Conservation (phyloP, 2,329 filamentous ascomycete species). For the Ophiostoma novo-ulmi region DNA sequence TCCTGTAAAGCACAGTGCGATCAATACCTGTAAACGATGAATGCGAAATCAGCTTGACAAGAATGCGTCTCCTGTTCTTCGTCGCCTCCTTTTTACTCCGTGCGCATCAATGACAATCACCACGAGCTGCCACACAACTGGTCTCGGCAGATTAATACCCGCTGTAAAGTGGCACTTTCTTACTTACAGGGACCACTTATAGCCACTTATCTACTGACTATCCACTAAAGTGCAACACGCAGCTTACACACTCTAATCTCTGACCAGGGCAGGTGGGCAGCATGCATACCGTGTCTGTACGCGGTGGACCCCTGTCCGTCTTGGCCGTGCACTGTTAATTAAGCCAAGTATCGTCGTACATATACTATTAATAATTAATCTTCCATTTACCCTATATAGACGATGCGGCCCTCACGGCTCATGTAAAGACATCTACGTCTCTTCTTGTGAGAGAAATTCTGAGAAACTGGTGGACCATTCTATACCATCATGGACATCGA, state of each 20-base stretch:
- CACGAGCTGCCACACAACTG: not conserved
- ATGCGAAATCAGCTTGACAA: not conserved
- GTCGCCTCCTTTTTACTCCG: not conserved
- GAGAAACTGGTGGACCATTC: not conserved
- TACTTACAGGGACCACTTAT: not conserved
- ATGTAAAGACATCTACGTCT: not conserved
- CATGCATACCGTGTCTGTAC: not conserved
- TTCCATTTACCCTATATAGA: not conserved
- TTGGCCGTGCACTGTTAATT: not conserved
- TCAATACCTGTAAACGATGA: not conserved
- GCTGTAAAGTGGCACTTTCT: constrained; percentile 4
- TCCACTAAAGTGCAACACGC: constrained; percentile 5
- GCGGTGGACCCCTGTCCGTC: constrained; percentile 4
- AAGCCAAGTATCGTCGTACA: not conserved
- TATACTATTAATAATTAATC: not conserved
- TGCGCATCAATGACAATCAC: constrained; percentile 1
- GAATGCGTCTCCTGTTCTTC: not conserved
- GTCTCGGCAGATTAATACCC: constrained; percentile 5
- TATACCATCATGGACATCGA: not conserved
- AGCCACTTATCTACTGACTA: not conserved
- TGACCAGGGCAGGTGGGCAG: too few species aligned
- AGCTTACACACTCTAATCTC: not conserved
- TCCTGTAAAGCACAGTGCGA: not conserved
- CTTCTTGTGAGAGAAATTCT: not conserved
- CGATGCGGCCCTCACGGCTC: not conserved